phyloP scores from a whole-genome alignment of 2,329 filamentous ascomycete genomes.

The Pestalotiopsis sp. region DNA sequence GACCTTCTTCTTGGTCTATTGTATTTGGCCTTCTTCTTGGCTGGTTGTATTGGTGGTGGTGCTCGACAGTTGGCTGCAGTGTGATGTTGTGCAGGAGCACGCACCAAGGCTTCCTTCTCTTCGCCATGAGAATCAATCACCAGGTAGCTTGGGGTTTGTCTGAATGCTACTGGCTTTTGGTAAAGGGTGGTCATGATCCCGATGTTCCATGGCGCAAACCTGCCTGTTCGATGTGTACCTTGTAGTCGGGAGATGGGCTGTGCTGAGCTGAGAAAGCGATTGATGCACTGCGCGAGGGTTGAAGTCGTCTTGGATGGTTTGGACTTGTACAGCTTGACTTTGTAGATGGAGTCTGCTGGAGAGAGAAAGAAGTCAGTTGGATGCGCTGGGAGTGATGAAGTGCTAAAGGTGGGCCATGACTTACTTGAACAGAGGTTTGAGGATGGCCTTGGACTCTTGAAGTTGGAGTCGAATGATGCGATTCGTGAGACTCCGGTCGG shows the following conservation, averaged over 20 bases:
- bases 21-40: too few relatives aligned
- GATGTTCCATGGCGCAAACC: slow-evolving; percentile 38
- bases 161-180: too few relatives aligned
- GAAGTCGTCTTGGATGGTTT: slow-evolving; percentile 65
- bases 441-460: slow-evolving; percentile 65
- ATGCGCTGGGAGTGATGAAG: neutral
- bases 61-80: too few relatives aligned
- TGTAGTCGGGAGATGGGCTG: slow-evolving; percentile 47
- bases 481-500: slow-evolving; percentile 59
- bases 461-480: slow-evolving; percentile 65
- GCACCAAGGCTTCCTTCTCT: too few relatives aligned
- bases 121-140: too few relatives aligned
- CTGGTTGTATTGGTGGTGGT: too few relatives aligned
- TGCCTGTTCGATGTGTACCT: slow-evolving; percentile 41
- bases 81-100: too few relatives aligned
- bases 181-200: too few relatives aligned
- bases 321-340: slow-evolving; percentile 69
- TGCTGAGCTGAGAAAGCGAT: slow-evolving; percentile 28
- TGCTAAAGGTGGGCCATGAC: neutral
- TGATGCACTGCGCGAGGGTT: slow-evolving; percentile 26
- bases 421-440: slow-evolving; percentile 68
- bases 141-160: too few relatives aligned
- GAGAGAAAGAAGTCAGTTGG: slow-evolving; percentile 12
- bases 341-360: slow-evolving; percentile 42
- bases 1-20: too few relatives aligned